Conservation (phyloP, 345 rosid species). For the Clarkia xantiana region DNA sequence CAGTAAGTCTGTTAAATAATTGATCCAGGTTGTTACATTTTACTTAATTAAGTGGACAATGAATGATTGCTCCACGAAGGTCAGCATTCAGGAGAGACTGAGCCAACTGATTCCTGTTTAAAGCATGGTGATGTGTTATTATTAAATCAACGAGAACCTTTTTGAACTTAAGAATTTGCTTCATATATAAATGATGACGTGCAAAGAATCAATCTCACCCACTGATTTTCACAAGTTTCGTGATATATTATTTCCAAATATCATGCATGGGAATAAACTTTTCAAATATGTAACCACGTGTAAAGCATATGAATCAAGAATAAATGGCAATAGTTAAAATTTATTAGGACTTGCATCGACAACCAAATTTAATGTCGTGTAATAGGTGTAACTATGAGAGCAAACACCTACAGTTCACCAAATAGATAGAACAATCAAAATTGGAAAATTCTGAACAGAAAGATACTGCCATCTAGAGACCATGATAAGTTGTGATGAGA, state of each 20-base stretch:
- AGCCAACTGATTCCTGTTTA: slow-evolving; percentile 29
- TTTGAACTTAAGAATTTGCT: not conserved
- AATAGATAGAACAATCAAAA: slow-evolving; percentile 8
- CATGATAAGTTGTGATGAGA: not conserved
- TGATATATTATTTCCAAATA: slow-evolving; percentile 31
- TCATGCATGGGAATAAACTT: slow-evolving; percentile 30
- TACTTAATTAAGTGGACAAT: slow-evolving; percentile 19
- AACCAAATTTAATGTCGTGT: too few species aligned
- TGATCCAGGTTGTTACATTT: too few species aligned
- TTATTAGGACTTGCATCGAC: too few species aligned
- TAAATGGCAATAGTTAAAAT: not conserved
- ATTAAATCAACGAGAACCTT: not conserved
- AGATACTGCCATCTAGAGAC: too few species aligned
- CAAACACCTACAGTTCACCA: not conserved
- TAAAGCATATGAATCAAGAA: not conserved
- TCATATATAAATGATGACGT: not conserved
- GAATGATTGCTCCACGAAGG: slow-evolving; percentile 55
- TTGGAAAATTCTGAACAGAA: too few species aligned
- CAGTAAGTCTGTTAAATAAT: not conserved
- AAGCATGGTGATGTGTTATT: not conserved
- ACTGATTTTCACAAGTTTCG: slow-evolving; percentile 14
- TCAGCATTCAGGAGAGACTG: slow-evolving; percentile 39
- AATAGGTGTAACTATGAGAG: too few species aligned
- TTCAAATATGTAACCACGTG: slow-evolving; percentile 19
- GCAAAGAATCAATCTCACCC: slow-evolving; percentile 15